Base-by-base conservation (phyloP, 192 early-diverging fungal species). In the Podila minutissima region DNA sequence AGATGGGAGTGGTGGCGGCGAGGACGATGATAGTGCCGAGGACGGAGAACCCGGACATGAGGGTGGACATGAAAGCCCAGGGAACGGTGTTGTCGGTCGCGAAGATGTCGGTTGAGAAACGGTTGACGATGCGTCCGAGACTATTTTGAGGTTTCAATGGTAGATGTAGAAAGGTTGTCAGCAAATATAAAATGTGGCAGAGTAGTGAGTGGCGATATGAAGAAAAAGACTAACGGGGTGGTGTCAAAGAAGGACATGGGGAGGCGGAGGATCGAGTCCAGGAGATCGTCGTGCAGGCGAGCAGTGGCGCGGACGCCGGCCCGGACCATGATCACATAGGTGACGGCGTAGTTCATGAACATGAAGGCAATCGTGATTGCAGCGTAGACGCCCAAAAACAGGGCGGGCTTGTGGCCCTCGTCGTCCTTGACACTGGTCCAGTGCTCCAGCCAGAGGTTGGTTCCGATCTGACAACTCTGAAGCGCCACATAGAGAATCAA, bases 81-180 rank as follows among this genome's bases (percentile, higher is more conserved):
- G 92, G 88, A 11, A 93, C 69, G 10, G 77, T 59, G 71, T 94
- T 92, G 68, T 95, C 95, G 17, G 94, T 85, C 20, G 92, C 91
- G 73, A 92, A 88, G 66, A 93, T 89, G 74, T 98, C 96, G 71
- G 95, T 96, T 60, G 93, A 92, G 79, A 98, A 97, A 9, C 96
- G 91, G 67, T 97, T 95, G 41, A 96, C 74, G 67, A 97, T 91
- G 55, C 96, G 92, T 26, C 96, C 94, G 0, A 93, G 66, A n/a
- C 93, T 93, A 9, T 94, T 95, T 29, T 29, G 29, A 29, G 29
- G 93, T 32, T 29, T 13, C 7, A 20, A 29, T 29, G 29, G 29
- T 29, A 51, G 3, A 29, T 29, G 29, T 29, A 29, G 29, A 29
- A 29, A 29, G 29, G 29, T 29, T 26, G 19, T n/a, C 19, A 49